phyloP scores from a whole-genome alignment of 1,139 yeast species.

The Kurtzmaniella quercitrusa region DNA sequence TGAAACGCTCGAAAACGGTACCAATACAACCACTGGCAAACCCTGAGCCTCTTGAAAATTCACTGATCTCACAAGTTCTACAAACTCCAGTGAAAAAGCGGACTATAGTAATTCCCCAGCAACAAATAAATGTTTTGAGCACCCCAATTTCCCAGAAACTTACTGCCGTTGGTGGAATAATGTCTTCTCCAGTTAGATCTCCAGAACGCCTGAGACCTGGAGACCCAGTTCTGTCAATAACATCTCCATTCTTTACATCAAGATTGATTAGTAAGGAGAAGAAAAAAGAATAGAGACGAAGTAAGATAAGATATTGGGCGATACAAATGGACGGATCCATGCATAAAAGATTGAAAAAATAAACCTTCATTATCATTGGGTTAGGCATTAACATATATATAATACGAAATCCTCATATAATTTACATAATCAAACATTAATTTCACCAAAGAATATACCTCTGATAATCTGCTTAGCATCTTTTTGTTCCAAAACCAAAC shows the following conservation, averaged over 20 bases:
- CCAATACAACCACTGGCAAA: neutral
- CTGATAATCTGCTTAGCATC: constrained; percentile 57
- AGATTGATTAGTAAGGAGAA: constrained; percentile 4
- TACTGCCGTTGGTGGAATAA: constrained; percentile 1
- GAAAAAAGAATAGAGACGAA: neutral
- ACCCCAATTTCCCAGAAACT: constrained; percentile 17
- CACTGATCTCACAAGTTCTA: constrained; percentile 23
- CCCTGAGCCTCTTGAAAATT: constrained; percentile 1
- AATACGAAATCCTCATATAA: neutral
- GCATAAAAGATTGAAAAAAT: too few species aligned
- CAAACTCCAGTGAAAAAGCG: constrained; percentile 22
- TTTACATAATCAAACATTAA: constrained; percentile 15
- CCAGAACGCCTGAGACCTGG: constrained; percentile 26
- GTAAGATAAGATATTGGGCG: too few species aligned
- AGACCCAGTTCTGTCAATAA: constrained; percentile 27
- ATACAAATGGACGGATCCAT: too few species aligned
- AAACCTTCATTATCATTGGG: too few species aligned
- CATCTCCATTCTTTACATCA: constrained; percentile 28
- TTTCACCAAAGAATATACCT: constrained; percentile 79
- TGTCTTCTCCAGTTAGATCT: constrained; percentile 5
- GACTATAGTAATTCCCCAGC: constrained; percentile 5
- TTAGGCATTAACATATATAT: too few species aligned
- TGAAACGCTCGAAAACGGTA: constrained; percentile 1
- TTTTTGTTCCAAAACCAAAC: constrained; percentile 43
- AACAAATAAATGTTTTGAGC: constrained; percentile 6